phyloP scores from a whole-genome alignment of 257 asterid species.

The Marsdenia floribunda region DNA sequence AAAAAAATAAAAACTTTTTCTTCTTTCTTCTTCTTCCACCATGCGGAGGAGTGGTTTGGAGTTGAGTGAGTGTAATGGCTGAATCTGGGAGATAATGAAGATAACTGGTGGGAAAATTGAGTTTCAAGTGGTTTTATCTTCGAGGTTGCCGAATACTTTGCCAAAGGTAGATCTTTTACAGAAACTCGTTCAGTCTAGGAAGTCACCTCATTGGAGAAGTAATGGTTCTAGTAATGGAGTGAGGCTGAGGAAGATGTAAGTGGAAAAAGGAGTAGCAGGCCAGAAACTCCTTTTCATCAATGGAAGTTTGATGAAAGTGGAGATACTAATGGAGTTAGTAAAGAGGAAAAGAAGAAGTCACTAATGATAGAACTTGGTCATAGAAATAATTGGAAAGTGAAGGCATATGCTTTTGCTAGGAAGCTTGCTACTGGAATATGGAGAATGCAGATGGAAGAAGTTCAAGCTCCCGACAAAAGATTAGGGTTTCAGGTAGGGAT shows the following conservation, averaged over 20 bases:
- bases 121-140: constrained; percentile 14
- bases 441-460: constrained; percentile 57
- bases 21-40: too few relatives aligned
- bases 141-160: constrained; percentile 17
- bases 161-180: constrained; percentile 38
- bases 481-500: constrained; percentile 51
- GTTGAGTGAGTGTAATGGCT: constrained; percentile 30
- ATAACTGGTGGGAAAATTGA: constrained; percentile 28
- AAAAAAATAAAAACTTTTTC: too few relatives aligned
- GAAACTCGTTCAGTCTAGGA: constrained; percentile 20
- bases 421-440: constrained; percentile 55
- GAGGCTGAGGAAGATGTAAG: constrained; percentile 37
- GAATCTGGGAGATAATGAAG: constrained; percentile 43
- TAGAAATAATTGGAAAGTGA: constrained; percentile 27
- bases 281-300: constrained; percentile 51
- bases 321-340: constrained; percentile 14
- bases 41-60: constrained; percentile 1
- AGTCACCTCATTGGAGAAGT: constrained; percentile 44
- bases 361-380: constrained; percentile 27
- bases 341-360: constrained; percentile 19
- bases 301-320: constrained; percentile 53
- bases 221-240: constrained; percentile 35
- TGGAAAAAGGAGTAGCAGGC: constrained; percentile 38
- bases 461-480: constrained; percentile 22
- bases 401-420: constrained; percentile 35